phyloP scores from a whole-genome alignment of 2,329 filamentous ascomycete genomes.

The Cladosporium sphaerospermum region DNA sequence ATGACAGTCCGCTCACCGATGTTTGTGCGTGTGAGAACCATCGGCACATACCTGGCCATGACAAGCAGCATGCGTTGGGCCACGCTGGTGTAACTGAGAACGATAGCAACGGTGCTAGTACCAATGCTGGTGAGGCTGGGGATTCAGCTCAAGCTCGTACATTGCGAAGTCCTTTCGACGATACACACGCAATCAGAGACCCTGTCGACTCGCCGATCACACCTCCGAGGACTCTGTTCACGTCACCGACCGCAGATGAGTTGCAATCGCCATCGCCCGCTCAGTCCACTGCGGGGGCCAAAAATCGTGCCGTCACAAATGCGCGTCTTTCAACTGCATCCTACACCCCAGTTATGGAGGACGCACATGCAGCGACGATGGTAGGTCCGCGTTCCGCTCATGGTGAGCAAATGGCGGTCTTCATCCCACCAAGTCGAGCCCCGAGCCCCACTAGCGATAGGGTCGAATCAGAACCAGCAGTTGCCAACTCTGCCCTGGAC shows the following conservation, averaged over 20 bases:
- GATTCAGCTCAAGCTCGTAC: background rate
- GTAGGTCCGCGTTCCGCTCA: constrained; percentile 22
- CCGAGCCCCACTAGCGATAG: constrained; percentile 13
- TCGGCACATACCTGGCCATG: background rate
- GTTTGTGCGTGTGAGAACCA: constrained; percentile 10
- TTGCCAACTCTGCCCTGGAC: background rate
- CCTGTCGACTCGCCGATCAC: background rate
- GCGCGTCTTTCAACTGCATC: background rate
- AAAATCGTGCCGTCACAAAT: background rate
- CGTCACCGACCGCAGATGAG: constrained; percentile 3
- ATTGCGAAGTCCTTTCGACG: constrained; percentile 6
- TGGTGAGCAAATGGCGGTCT: constrained; percentile 22
- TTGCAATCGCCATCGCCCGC: background rate
- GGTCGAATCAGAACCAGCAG: too few species aligned
- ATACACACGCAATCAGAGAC: background rate
- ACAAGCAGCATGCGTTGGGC: too few species aligned
- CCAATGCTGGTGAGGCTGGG: background rate
- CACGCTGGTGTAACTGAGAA: too few species aligned
- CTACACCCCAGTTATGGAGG: constrained; percentile 24
- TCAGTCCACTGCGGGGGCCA: background rate
- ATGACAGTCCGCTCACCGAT: constrained; percentile 9
- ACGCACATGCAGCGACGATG: constrained; percentile 24
- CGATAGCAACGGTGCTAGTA: background rate
- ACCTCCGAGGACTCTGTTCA: constrained; percentile 1
- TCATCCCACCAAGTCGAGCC: constrained; percentile 16